A percentile compares a stretch with the other conserved stretches of the same genome.
phyloP scores from a whole-genome alignment of 805 yeast species.

The Kluyveromyces aestuarii region DNA sequence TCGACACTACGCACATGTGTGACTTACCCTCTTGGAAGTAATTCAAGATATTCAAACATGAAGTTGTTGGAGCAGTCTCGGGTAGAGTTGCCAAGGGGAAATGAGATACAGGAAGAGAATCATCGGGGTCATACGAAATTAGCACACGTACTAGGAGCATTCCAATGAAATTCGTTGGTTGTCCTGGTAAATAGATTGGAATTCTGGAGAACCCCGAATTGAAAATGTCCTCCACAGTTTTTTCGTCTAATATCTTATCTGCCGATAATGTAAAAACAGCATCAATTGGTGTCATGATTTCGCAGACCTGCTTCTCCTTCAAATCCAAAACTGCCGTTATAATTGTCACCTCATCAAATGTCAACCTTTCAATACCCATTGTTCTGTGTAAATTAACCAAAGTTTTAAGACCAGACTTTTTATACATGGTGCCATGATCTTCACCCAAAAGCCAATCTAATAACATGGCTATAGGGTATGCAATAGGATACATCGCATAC shows the following conservation, averaged over 20 bases:
- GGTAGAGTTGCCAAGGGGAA: conserved; percentile 96
- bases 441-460: conserved; percentile 82
- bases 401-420: conserved; percentile 86
- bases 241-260: conserved; percentile 73
- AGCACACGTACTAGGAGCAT: conserved; percentile 88
- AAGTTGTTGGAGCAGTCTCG: conserved; percentile 84
- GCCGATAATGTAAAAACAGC: conserved; percentile 84
- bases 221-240: conserved; percentile 78
- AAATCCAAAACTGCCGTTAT: conserved; percentile 88
- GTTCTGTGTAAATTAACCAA: conserved; percentile 87
- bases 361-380: conserved; percentile 90
- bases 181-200: conserved; percentile 85
- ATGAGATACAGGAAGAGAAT: conserved; percentile 80
- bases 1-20: conserved; percentile 91
- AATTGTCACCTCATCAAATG: conserved; percentile 92
- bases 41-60: conserved; percentile 86
- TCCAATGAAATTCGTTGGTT: conserved; percentile 86
- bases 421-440: conserved; percentile 92
- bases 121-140: conserved; percentile 95
- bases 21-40: conserved; percentile 97
- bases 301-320: conserved; percentile 79
- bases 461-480: conserved; percentile 79
- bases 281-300: conserved; percentile 90
- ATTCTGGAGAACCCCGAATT: conserved; percentile 92
- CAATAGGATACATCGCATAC: conserved; percentile 87